Percentiles rank a stretch among this genome's conserved stretches.
phyloP scores from a whole-genome alignment of 2,329 filamentous ascomycete species.

The Cladosporium sphaerospermum region DNA sequence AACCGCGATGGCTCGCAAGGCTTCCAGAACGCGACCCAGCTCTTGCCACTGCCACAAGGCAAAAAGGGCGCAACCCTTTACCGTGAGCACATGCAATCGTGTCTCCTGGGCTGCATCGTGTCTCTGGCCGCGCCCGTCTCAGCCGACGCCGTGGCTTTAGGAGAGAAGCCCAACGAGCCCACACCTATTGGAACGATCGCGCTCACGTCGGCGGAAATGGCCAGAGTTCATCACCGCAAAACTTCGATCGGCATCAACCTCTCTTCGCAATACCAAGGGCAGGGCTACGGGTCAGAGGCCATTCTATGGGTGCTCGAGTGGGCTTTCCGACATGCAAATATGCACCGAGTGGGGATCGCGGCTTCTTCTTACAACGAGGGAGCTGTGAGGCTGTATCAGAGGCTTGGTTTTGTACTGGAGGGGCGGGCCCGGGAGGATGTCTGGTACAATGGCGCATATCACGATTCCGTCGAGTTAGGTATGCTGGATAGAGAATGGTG shows the following conservation, averaged over 20 bases:
- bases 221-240: conserved; percentile 35
- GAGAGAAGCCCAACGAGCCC: conserved; percentile 7
- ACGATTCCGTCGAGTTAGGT: conserved; percentile 27
- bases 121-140: conserved; percentile 27
- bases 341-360: conserved; percentile 40
- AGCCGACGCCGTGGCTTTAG: background rate
- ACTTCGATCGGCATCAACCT: conserved; percentile 39
- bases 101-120: conserved; percentile 33
- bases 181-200: conserved; percentile 31
- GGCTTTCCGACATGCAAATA: conserved; percentile 39
- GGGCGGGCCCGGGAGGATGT: conserved; percentile 38
- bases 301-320: conserved; percentile 44
- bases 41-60: conserved; percentile 28
- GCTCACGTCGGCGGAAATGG: conserved; percentile 21
- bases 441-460: conserved; percentile 39
- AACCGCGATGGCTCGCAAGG: conserved; percentile 11
- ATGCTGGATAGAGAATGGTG: conserved; percentile 39
- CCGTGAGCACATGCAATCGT: conserved; percentile 22
- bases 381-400: conserved; percentile 39
- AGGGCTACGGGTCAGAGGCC: conserved; percentile 44
- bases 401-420: conserved; percentile 42
- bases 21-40: conserved; percentile 10
- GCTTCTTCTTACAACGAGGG: conserved; percentile 37
- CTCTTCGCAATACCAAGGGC: conserved; percentile 29
- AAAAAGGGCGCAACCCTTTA: conserved; percentile 23